phyloP scores from a whole-genome alignment of 768 basidiomycete genomes.

The Glaciozyma antarctica region DNA sequence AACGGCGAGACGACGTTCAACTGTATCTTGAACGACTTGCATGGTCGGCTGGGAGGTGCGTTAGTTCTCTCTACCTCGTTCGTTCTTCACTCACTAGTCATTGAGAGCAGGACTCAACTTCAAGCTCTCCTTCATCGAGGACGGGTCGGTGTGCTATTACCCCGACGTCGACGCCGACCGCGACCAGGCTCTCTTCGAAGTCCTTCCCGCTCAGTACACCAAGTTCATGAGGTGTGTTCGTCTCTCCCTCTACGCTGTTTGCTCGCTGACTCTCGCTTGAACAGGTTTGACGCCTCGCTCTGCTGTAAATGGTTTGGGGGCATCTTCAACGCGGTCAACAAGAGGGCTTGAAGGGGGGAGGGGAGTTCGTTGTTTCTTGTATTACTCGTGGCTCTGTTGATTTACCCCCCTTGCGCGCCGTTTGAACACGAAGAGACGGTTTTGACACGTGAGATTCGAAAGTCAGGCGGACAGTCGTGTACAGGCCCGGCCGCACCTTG shows the following conservation, averaged over 20 bases:
- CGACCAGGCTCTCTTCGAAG: constrained; percentile 6
- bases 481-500: no score
- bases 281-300: not conserved
- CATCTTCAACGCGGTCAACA: no score
- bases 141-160: constrained; percentile 15
- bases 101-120: constrained; percentile 19
- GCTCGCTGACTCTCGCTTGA: not conserved
- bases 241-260: not conserved
- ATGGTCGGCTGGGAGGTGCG: constrained; percentile 17
- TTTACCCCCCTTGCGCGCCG: no score
- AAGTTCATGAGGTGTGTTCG: constrained; percentile 17
- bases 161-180: constrained; percentile 22
- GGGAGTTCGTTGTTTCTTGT: no score
- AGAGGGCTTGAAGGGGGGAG: no score
- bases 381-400: no score
- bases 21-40: constrained; percentile 24
- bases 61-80: not conserved
- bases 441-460: no score
- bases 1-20: constrained; percentile 11
- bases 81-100: not conserved
- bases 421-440: no score
- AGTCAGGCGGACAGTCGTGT: no score
- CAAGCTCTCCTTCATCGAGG: constrained; percentile 22
- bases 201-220: constrained; percentile 6
- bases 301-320: no score